Base-by-base conservation (phyloP, 2,329 filamentous ascomycete species). In the Fusarium mexicanum region DNA sequence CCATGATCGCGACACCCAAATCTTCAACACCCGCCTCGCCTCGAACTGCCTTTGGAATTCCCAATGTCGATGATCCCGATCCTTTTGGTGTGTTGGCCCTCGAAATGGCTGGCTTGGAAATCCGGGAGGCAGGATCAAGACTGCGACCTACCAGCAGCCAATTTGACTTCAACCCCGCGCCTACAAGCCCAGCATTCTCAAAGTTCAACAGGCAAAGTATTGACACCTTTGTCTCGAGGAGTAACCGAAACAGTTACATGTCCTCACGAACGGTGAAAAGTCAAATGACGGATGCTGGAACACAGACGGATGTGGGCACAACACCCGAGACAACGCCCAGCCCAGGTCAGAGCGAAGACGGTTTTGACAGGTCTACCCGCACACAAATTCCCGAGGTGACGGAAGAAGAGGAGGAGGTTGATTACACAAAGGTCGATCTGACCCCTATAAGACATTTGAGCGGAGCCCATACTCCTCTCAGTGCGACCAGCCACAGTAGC, bases 11-110 rank as follows among this genome's bases (percentile, higher is more conserved):
- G 55, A 85, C 85, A 6, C 84, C 88, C 1, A 82, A 79, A 48
- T 77, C 79, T 5, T 77, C 81, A 8, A 81, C 77, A 10, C 77
- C 81, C 67, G 79, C 66, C 75, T 81, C 79, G 63, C 87, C 80
- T 54, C 84, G 76, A 72, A 83, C 87, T 37, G 84, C 85, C 5
- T 98, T 98, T 83, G 95, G 95, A 5, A 86, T 98, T 22, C 95
- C 94, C 2, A 91, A 92, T 72, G 84, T 86, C 8, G 91, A 95
- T 62, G 96, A 98, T 77, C 95, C 95, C 1, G 96, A 98, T 80
- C 96, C 96, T 1, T 98, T 94, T 79, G 96, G 96, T 31, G 93
- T 98, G 33, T 89, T 95, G 73, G 95, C 96, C 13, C 85, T 98
- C n/a, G 94, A 98, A 80, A 92, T 94, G 85, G 93, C 95, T 69